Conservation (phyloP, 495 filamentous ascomycete genomes). For the Lophium mytilinum region DNA sequence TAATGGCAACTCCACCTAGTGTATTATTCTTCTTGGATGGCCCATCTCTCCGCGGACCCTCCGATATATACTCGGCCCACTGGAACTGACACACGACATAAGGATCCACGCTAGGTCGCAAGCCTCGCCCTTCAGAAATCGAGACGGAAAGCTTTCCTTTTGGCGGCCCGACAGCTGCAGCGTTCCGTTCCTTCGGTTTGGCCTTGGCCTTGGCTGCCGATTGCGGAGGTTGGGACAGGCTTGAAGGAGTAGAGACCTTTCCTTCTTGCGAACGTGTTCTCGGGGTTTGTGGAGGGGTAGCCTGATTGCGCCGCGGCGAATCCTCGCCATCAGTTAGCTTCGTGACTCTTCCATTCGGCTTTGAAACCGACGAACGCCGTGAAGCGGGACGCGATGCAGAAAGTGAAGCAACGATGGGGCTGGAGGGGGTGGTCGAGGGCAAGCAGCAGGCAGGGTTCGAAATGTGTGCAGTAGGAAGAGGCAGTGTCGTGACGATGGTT, state of each 20-base stretch:
- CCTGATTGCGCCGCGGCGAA: conserved; percentile 61
- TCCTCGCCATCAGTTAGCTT: conserved; percentile 79
- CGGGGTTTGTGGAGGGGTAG: conserved; percentile 78
- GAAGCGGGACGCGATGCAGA: conserved; percentile 36
- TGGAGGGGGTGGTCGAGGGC: conserved; percentile 48
- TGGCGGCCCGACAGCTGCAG: conserved; percentile 56
- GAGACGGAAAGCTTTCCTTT: conserved; percentile 87
- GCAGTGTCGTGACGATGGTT: conserved; percentile 54
- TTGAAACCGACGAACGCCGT: conserved; percentile 38
- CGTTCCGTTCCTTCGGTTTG: conserved; percentile 28
- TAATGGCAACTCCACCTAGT: conserved; percentile 42
- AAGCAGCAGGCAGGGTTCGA: conserved; percentile 60
- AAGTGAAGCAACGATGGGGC: conserved; percentile 38
- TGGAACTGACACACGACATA: conserved; percentile 97
- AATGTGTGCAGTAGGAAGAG: conserved; percentile 63
- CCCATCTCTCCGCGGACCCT: conserved; percentile 57
- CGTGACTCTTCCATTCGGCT: conserved; percentile 57
- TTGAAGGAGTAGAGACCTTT: conserved; percentile 16
- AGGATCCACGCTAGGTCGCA: conserved; percentile 74
- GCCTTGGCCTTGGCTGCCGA: conserved; percentile 1
- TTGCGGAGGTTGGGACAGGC: conserved; percentile 12
- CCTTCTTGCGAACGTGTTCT: conserved; percentile 68
- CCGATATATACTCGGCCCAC: conserved; percentile 90
- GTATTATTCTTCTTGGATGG: conserved; percentile 32
- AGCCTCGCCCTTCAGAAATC: conserved; percentile 72